A percentile compares a stretch with the other conserved stretches of the same genome.
These are phyloP conservation scores for Vitrella brassicaformis DNA, from an alignment of 73 alveolate genomes.

Conservation along the genomic window DNA sequence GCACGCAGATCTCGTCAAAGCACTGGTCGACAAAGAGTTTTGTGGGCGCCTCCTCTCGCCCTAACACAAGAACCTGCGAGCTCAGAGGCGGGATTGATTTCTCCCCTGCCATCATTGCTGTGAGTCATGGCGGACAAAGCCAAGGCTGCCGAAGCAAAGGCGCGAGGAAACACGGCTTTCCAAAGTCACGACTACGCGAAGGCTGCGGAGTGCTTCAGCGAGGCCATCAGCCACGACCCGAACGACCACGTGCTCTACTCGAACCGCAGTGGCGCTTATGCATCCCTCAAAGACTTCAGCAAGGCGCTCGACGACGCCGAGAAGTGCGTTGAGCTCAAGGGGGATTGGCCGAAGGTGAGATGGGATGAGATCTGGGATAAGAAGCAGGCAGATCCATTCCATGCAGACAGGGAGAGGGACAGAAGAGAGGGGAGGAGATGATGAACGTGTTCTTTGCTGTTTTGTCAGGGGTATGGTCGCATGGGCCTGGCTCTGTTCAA, in stretches of 20 bases:
- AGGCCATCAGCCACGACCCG: slow-evolving; percentile 66
- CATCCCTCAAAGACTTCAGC: slow-evolving; percentile 41
- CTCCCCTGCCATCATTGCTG: no score
- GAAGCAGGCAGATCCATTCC: no score
- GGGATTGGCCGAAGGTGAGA: slow-evolving; percentile 70
- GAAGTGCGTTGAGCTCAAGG: slow-evolving; percentile 63
- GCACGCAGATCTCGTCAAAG: no score
- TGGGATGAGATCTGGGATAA: no score
- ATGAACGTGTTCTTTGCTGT: no score
- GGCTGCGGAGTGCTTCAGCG: slow-evolving; percentile 73
- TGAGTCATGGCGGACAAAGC: no score
- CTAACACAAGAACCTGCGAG: no score
- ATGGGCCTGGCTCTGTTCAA: slow-evolving; percentile 56
- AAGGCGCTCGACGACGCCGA: slow-evolving; percentile 72
- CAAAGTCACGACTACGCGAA: slow-evolving; percentile 63
- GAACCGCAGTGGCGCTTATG: slow-evolving; percentile 64
- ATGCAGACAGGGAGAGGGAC: no score
- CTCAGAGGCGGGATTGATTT: no score
- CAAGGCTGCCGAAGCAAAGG: slow-evolving; percentile 65
- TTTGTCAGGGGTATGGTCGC: slow-evolving; percentile 48
- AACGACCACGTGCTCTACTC: slow-evolving; percentile 78
- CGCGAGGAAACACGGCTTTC: slow-evolving; percentile 76
- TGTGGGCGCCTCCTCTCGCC: no score
- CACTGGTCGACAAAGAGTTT: no score
- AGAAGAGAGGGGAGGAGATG: no score